Evolutionary conservation across 345 rosid genomes (phyloP), one percentile per base, ranked within the genome.

Genomic region (Rhodomyrtus tomentosa): DNA sequence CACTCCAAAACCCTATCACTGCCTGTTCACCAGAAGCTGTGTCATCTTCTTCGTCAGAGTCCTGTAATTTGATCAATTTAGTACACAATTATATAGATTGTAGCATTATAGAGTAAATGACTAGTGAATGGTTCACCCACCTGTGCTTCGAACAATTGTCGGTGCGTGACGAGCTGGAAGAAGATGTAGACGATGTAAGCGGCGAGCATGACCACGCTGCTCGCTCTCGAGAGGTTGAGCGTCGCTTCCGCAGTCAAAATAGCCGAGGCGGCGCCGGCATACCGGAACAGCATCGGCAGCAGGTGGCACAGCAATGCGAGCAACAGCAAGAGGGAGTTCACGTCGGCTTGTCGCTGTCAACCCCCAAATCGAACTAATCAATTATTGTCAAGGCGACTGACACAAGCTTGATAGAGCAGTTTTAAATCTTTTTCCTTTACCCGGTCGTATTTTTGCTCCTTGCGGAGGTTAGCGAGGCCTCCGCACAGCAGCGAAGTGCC

Each of bases 401-500:
- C 79, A 32, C 25, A 32, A 36, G 79, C 24, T 40, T 20, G 55
- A 16, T 48, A 0, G 12, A 58, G 72, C 15, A 55, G 54, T 16
- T 20, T 16, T 20, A 16, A 50, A 16, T 32, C 10, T 13, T 7
- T 3, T 51, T 24, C 16, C 21, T 89, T 68, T 88, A 95, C 99
- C 87, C 98, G 88, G 81, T 97, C 98, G 53, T 92, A 97, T 86
- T 91, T 95, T 82, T 96, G 99, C 81, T 97, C 93, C 55, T 48
- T 84, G 68, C 90, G 81, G 20, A 93, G 84, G 85, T 94, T 96
- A 86, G 94, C 93, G 45, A 97, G 84, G 81, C 99, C 99, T 29
- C 99, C 98, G 84, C 96, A 95, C 51, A 97, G 88, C 84, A 97
- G 95, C 27, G 99, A 95, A 24, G 94, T 86, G 49, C 99, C 99